Percentiles rank a stretch among this genome's conserved stretches.
Evolutionary conservation across 2,329 filamentous ascomycete genomes (phyloP).

Genomic region (Pezicula carpinea): DNA sequence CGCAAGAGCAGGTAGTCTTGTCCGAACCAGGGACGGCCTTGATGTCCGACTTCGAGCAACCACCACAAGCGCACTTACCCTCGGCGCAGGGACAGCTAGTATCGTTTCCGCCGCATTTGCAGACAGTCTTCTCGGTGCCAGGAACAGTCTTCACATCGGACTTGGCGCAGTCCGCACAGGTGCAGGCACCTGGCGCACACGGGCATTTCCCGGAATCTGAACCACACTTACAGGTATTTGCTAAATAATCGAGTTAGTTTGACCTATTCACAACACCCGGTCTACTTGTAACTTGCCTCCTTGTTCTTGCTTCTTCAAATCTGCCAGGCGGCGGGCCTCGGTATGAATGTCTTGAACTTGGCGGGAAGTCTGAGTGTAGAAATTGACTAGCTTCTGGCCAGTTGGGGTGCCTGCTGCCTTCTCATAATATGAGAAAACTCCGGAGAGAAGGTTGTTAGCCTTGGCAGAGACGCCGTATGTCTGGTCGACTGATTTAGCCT

Average conservation of each 20-base stretch:
- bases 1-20: constrained; percentile 35
- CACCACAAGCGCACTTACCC: constrained; percentile 39
- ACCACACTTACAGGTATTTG: constrained; percentile 40
- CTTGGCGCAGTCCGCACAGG: constrained; percentile 42
- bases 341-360: constrained; percentile 92
- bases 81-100: constrained; percentile 35
- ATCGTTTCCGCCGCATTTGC: constrained; percentile 33
- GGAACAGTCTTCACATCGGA: constrained; percentile 34
- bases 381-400: constrained; percentile 79
- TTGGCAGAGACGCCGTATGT: constrained; percentile 77
- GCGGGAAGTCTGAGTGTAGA: constrained; percentile 80
- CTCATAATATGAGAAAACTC: constrained; percentile 86
- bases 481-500: constrained; percentile 76
- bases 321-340: constrained; percentile 82
- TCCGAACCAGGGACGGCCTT: constrained; percentile 28
- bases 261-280: no score
- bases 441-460: constrained; percentile 59
- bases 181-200: constrained; percentile 41
- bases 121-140: constrained; percentile 35
- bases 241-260: no score
- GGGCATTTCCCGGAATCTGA: constrained; percentile 36
- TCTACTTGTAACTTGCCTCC: constrained; percentile 35
- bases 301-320: constrained; percentile 69
- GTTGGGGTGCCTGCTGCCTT: constrained; percentile 85
- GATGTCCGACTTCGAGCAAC: constrained; percentile 37